Evolutionary conservation across 148 eudicot genomes (phyloP), one percentile per base, ranked within the genome.

Genomic region (Talinum fruticosum): DNA sequence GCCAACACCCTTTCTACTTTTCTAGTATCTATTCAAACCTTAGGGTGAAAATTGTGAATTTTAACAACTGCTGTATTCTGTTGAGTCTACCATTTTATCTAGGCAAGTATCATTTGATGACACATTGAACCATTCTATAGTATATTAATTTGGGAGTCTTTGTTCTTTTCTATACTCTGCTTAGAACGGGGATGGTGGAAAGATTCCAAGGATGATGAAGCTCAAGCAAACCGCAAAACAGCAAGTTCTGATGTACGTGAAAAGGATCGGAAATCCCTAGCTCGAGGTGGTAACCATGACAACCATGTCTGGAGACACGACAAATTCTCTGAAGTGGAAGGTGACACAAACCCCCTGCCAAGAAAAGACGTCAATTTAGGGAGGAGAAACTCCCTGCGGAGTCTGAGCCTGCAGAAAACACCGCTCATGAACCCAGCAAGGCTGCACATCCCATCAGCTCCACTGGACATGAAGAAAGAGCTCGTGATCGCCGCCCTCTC

Each of bases 361-460:
- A 84, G 84, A 95, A 89, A 78, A 88, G 97, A 77, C 96, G 91
- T 26, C 83, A 89, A 54, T 95, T 95, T 71, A 87, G 91, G 45
- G 99, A 95, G 88, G 87, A 89, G 79, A 95, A 95, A 82, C 73
- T 77, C 35, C 84, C 87, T 4, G 73, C 28, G 1, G 85, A 86
- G 77, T 35, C 89, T 41, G 80, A 87, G 75, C 79, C 76, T 33
- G 53, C 10, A 15, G 76, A 53, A 19, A 80, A 87, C 66, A 57
- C 79, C 71, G 87, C 71, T 41, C 33, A 81, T 10, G 88, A 87
- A 23, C 69, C 84, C 75, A 72, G 41, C 28, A 85, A 82, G 79
- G 74, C 75, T 44, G 37, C 76, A 18, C 81, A 67, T 54, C 78
- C 79, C 2, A 76, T 82, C 30, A 74, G 51, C 37, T 85, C 82